Evolutionary conservation across 2,329 filamentous ascomycete genomes (phyloP).

Genomic region (Aspergillus pseudoglaucus): DNA sequence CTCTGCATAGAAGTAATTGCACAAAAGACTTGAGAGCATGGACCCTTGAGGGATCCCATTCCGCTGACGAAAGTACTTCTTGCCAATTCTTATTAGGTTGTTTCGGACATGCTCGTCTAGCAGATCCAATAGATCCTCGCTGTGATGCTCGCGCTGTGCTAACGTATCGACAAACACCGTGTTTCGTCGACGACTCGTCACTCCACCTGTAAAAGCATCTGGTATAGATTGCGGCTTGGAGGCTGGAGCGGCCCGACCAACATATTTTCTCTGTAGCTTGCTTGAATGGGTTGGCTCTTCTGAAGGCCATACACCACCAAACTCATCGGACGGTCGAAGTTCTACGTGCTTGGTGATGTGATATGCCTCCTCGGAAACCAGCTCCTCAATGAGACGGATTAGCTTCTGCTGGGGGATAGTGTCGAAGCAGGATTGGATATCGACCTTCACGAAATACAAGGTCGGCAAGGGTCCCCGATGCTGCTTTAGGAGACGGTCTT

Average conservation of each 20-base stretch:
- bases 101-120: slow-evolving; percentile 71
- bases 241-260: slow-evolving; percentile 44
- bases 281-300: slow-evolving; percentile 4
- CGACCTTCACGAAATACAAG: slow-evolving; percentile 85
- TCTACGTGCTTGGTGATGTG: slow-evolving; percentile 68
- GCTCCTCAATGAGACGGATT: slow-evolving; percentile 55
- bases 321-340: slow-evolving; percentile 47
- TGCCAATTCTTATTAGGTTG: slow-evolving; percentile 83
- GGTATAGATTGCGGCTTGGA: slow-evolving; percentile 42
- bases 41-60: slow-evolving; percentile 90
- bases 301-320: slow-evolving; percentile 15
- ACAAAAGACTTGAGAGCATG: slow-evolving; percentile 75
- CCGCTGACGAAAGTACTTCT: slow-evolving; percentile 81
- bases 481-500: slow-evolving; percentile 25
- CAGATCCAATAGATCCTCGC: slow-evolving; percentile 59
- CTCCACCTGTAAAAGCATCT: slow-evolving; percentile 34
- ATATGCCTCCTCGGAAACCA: slow-evolving; percentile 59
- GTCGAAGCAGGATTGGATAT: slow-evolving; percentile 89
- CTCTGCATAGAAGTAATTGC: slow-evolving; percentile 93
- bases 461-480: slow-evolving; percentile 30
- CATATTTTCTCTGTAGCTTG: slow-evolving; percentile 43
- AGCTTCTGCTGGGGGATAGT: slow-evolving; percentile 80
- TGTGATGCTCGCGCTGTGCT: slow-evolving; percentile 51
- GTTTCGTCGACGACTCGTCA: slow-evolving; percentile 47
- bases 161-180: slow-evolving; percentile 72